Base-by-base conservation (phyloP, 225 moss, liverwort and hornwort genomes). In the Bryoerythrophyllum caledonicum region DNA sequence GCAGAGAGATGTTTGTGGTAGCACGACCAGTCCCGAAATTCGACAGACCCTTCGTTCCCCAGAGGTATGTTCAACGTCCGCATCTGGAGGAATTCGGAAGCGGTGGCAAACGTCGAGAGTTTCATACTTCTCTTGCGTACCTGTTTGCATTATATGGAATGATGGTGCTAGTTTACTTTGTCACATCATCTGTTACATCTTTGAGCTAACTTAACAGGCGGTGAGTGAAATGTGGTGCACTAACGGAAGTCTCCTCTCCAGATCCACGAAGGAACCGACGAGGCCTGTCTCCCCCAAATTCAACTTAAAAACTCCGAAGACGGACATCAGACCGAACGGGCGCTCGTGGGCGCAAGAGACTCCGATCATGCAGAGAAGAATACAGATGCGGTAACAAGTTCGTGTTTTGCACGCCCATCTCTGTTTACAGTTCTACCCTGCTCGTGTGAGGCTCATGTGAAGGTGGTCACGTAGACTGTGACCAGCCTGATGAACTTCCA, bases 21-120 rank as follows among this genome's bases (percentile, higher is more conserved):
- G 88, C 88, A 20, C 85, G 88, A 41, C 88, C 88, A 40, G 85
- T 82, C 15, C 88, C 88, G 0, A 88, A 80, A 46, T 88, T 88
- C 25, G 78, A 80, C 12, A 80, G 66, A 26, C 88, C 88, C 4
- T 88, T 88, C 28, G 59, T 88, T 73, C 88, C 88, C 11, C 63
- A 78, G 44, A 82, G 88, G 88, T 88, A 76, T 26, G 44, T 11
- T 20, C 1, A 13, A n/a, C 4, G 60, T 49, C 17, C 48, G 8
- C 15, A 13, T 7, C 10, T 46, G 0, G 1, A 35, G 26, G 10
- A 0, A 4, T 35, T 59, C 13, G 8, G 16, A 46, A n/a, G 14
- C n/a, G 3, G 3, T 43, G 3, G 14, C 16, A 3, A 7, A 26
- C 1, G 13, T 53, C 19, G 25, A 57, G 19, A 24, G 16, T 37